Evolutionary conservation across 305 asterid species (phyloP).

Genomic region (Fraxinus baroniana): DNA sequence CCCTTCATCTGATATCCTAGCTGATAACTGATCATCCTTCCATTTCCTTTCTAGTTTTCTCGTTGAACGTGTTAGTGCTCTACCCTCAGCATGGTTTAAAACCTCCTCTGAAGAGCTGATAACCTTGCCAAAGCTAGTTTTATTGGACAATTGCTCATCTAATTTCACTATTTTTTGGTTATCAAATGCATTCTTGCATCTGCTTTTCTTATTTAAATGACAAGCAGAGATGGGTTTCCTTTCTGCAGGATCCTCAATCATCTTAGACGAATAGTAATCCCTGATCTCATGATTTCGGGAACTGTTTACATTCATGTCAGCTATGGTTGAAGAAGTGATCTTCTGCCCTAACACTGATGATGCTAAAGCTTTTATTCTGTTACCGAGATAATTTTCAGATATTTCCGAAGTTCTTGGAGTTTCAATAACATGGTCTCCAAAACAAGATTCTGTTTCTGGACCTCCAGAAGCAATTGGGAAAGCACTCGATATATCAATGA

Average conservation of each 20-base stretch:
- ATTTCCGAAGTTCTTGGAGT: background rate
- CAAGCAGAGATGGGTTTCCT: constrained; percentile 8
- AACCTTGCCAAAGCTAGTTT: background rate
- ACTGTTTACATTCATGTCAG: background rate
- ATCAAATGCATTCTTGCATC: background rate
- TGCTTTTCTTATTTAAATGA: background rate
- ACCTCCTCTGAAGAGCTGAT: constrained; percentile 2
- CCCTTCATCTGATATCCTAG: background rate
- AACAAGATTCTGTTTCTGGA: background rate
- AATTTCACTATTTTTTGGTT: background rate
- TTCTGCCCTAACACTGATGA: constrained; percentile 2
- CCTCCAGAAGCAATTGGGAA: background rate
- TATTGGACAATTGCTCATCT: background rate
- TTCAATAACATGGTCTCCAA: constrained; percentile 9
- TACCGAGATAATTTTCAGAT: background rate
- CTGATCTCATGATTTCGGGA: background rate
- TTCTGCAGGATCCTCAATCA: background rate
- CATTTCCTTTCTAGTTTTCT: background rate
- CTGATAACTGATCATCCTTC: background rate
- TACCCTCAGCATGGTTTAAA: background rate
- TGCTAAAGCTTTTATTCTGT: background rate
- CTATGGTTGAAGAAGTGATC: background rate
- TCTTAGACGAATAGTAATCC: background rate
- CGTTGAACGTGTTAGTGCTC: background rate
- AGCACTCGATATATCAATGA: background rate